Conservation (phyloP, 768 basidiomycete species). For the Panellus pusillus region DNA sequence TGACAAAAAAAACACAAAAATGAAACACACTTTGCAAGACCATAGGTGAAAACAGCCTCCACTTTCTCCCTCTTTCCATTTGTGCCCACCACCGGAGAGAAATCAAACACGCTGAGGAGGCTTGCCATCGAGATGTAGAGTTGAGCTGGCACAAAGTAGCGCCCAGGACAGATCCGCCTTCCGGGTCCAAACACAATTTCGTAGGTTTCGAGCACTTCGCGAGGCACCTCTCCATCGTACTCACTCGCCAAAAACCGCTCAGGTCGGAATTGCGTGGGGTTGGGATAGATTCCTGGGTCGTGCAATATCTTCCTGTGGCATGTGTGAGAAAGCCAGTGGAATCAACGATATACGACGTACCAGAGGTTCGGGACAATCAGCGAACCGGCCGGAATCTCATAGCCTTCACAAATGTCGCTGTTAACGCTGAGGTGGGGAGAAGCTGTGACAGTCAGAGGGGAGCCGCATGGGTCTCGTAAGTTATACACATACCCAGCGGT, state of each 20-base stretch:
- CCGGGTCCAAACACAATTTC: slow-evolving; percentile 22
- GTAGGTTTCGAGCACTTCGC: slow-evolving; percentile 5
- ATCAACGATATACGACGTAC: slow-evolving; percentile 13
- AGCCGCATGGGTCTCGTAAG: not conserved
- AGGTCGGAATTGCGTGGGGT: slow-evolving; percentile 33
- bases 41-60: not conserved
- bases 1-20: too few relatives aligned
- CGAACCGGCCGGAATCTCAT: slow-evolving; percentile 32
- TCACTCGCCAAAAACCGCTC: slow-evolving; percentile 26
- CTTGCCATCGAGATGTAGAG: slow-evolving; percentile 1
- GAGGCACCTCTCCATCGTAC: not conserved
- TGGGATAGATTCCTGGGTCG: slow-evolving; percentile 31
- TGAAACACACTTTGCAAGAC: not conserved
- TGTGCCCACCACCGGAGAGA: not conserved
- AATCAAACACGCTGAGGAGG: not conserved
- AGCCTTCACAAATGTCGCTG: slow-evolving; percentile 34
- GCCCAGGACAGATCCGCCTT: slow-evolving; percentile 8
- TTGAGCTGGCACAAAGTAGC: not conserved
- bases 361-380: slow-evolving; percentile 30
- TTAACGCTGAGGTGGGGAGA: slow-evolving; percentile 24
- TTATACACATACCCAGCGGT: slow-evolving; percentile 19
- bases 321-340: not conserved
- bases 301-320: slow-evolving; percentile 33
- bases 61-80: not conserved
- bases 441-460: slow-evolving; percentile 9